phyloP scores from a whole-genome alignment of 805 yeast genomes.

The Metschnikowia aberdeeniae region DNA sequence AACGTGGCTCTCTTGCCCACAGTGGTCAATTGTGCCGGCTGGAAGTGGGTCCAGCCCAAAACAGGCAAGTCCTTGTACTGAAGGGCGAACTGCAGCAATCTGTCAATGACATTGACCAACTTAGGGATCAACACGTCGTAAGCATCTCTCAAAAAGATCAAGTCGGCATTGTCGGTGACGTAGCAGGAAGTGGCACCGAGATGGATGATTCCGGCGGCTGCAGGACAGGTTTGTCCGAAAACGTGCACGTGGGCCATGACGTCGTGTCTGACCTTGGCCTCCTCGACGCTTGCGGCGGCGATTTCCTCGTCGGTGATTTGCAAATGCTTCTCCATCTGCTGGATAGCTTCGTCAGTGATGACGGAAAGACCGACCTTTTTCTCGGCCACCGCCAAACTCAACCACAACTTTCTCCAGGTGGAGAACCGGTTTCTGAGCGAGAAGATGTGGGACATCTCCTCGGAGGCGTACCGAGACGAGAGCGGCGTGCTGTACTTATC shows the following conservation, averaged over 20 bases:
- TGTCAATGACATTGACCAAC: constrained; percentile 90
- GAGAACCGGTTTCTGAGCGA: constrained; percentile 91
- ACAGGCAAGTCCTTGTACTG: constrained; percentile 94
- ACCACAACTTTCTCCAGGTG: constrained; percentile 98
- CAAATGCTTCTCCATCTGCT: constrained; percentile 74
- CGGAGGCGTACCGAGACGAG: constrained; percentile 95
- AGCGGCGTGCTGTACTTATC: constrained; percentile 90
- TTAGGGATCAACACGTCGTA: constrained; percentile 89
- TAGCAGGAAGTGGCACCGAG: constrained; percentile 97
- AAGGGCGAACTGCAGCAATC: constrained; percentile 82
- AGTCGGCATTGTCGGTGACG: constrained; percentile 97
- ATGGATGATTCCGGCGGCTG: constrained; percentile 96
- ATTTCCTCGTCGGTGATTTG: constrained; percentile 91
- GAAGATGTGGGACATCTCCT: constrained; percentile 92
- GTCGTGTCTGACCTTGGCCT: constrained; percentile 97
- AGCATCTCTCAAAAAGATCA: constrained; percentile 94
- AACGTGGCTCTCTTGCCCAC: constrained; percentile 97
- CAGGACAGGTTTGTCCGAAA: constrained; percentile 88
- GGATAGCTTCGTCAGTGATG: constrained; percentile 87
- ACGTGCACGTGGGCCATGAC: constrained; percentile 99
- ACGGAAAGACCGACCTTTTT: constrained; percentile 81
- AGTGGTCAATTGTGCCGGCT: constrained; percentile 98
- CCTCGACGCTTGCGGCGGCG: constrained; percentile 83
- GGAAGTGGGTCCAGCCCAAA: constrained; percentile 99
- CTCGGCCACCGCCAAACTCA: constrained; percentile 92